A percentile compares a stretch with the other conserved stretches of the same genome.
phyloP scores from a whole-genome alignment of 2,329 filamentous ascomycete species.

The Aspergillus sp. region DNA sequence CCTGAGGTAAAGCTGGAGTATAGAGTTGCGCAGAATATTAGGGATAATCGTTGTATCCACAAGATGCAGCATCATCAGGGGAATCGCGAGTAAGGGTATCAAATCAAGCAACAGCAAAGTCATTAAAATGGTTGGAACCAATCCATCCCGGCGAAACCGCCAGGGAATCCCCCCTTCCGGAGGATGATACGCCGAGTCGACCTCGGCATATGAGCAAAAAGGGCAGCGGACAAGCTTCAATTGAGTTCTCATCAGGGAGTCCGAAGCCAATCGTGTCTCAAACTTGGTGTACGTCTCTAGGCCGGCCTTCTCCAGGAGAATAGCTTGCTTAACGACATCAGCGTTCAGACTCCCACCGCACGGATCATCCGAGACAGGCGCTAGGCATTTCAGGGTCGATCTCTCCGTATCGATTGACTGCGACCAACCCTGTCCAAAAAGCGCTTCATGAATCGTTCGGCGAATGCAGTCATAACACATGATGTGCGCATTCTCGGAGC shows the following conservation, averaged over 20 bases:
- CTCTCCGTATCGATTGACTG: conserved; percentile 70
- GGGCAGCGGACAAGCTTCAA: conserved; percentile 80
- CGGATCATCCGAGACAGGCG: conserved; percentile 62
- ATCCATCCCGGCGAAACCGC: conserved; percentile 57
- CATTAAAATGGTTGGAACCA: conserved; percentile 51
- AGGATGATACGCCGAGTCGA: conserved; percentile 72
- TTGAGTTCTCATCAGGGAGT: conserved; percentile 69
- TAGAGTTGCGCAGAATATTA: conserved; percentile 55
- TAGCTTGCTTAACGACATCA: conserved; percentile 68
- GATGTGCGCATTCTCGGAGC: conserved; percentile 42
- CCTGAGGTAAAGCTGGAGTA: conserved; percentile 66
- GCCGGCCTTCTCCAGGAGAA: conserved; percentile 67
- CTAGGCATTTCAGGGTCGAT: conserved; percentile 79
- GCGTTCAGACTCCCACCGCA: conserved; percentile 73
- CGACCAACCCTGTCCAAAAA: conserved; percentile 91
- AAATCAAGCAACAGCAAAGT: conserved; percentile 42
- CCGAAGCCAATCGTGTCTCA: conserved; percentile 74
- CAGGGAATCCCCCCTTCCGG: conserved; percentile 51
- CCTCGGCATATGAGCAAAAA: conserved; percentile 87
- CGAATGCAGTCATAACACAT: conserved; percentile 71
- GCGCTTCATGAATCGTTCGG: conserved; percentile 75
- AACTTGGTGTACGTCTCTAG: conserved; percentile 70
- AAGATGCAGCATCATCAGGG: conserved; percentile 57
- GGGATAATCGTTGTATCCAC: conserved; percentile 51
- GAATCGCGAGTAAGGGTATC: conserved; percentile 46